Evolutionary conservation across 805 yeast genomes (phyloP), one percentile per base, ranked within the genome.

Genomic region (Kodamaea kakaduensis): DNA sequence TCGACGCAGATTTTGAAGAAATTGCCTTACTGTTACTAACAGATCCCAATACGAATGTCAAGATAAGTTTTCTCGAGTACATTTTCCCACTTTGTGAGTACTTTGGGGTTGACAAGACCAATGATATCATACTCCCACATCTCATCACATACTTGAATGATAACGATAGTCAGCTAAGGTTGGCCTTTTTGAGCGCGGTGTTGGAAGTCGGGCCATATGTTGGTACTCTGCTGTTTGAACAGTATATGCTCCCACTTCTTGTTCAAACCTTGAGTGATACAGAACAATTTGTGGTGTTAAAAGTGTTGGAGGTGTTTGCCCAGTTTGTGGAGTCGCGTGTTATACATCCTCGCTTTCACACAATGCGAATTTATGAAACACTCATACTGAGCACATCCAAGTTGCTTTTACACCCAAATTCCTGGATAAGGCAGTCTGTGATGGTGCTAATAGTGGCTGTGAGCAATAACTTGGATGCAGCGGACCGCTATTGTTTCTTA

Each of bases 101-200:
- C 40, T 80, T 93, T 52, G 96, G 96, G 0, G 78, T 81, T 37
- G 95, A 86, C 36, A 84, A 79, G 46, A 83, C 96, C 0, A 89
- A 85, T 51, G 97, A 93, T 53, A 67, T 93, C 25, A 78, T 93
- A 15, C 60, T 93, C 31, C 88, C 96, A 29, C 97, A 93, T 62
- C 64, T 89, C 37, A 89, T 93, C 28, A 89, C 97, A 0, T 93
- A 88, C 51, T 61, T 93, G 43, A 93, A 93, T 56, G 96, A 89
- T 51, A 71, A 77, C 37, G 78, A 79, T 49, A 63, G 81, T 0
- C 71, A 77, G 14, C 63, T 93, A 15, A 67, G 94, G 40, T 61
- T 84, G 18, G 77, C 80, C 4, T 80, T 93, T 47, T 78, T 90
- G 23, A 72, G 78, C 26, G 71, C 87, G 6, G 75, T 89, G 8